Base-by-base conservation (phyloP, 768 basidiomycete species). In the Gyrodon lividus region DNA sequence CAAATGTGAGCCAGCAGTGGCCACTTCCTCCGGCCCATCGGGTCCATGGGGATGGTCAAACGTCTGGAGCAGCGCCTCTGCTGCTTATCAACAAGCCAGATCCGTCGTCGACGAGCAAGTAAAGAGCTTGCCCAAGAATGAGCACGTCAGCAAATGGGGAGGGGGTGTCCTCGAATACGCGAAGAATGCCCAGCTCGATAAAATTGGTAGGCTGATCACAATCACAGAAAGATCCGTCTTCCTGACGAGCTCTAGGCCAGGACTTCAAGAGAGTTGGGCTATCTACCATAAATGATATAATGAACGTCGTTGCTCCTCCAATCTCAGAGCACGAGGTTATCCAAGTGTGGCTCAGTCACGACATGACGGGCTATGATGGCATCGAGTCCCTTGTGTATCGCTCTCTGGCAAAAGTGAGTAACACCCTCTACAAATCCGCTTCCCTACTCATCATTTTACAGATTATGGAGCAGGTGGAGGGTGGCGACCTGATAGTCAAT, bases 311-410 rank as follows among this genome's bases (percentile, higher is more conserved):
- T 53, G 97, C 97, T 0, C 97, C 97, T 37, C 97, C 97, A 12
- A 98, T 98, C 61, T 91, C 95, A 22, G 95, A 96, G 68, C 96
- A 98, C 66, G 97, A 99, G 70, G 92, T 98, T 14, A 94, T 99
- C 57, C 85, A 97, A 66, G 86, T 99, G 7, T 92, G 91, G 88
- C 73, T 99, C 34, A 89, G 87, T 63, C 95, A 98, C 71, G 94
- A 97, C 59, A 95, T 99, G 95, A 77, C 81, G 56, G 97, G 97
- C 16, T 98, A 96, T 65, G 93, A 95, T 51, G 97, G 97, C 6
- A 80, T 98, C 38, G 96, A 98, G 71, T 80, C 86, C 10, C 79
- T 99, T n/a, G 90, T 94, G 22, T 98, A 97, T 72, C 83, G 87
- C 20, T 87, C 91, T 2, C 75, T 98, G 39, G 73, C 90, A 19